Evolutionary conservation across 768 basidiomycete genomes (phyloP).

Genomic region (Tulasnella sp.): DNA sequence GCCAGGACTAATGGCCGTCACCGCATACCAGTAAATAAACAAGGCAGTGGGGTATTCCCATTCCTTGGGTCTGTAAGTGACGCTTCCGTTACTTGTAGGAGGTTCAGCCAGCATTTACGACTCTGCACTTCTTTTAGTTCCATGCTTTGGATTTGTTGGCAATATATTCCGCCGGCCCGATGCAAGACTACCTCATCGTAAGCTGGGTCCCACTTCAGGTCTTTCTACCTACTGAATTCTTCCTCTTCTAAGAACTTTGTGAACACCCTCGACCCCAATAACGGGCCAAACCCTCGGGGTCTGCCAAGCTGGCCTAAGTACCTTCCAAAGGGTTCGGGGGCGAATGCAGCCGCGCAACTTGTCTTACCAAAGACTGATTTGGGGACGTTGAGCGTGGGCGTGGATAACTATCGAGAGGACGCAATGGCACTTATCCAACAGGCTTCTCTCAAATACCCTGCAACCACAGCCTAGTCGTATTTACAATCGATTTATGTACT

Average conservation of each 20-base stretch:
- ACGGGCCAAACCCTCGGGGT: neutral
- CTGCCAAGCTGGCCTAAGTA: neutral
- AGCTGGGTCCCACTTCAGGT: neutral
- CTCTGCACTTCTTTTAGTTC: neutral
- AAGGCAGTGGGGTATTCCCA: neutral
- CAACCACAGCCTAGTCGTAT: neutral
- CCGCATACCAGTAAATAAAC: neutral
- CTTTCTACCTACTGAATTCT: neutral
- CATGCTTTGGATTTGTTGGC: conserved; percentile 10
- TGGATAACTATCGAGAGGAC: neutral
- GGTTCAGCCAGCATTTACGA: neutral
- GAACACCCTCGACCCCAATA: conserved; percentile 9
- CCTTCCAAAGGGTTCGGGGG: neutral
- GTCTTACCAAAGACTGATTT: neutral
- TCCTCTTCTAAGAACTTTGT: neutral
- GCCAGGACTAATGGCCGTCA: neutral
- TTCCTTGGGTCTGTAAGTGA: conserved; percentile 17
- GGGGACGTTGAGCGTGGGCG: neutral
- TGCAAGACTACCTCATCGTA: conserved; percentile 21
- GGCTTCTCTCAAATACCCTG: neutral
- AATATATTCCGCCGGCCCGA: neutral
- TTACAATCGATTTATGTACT: neutral
- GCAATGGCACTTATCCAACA: neutral
- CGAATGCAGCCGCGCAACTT: neutral
- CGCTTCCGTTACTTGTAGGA: neutral